These are phyloP conservation scores for Cladosporium colombiae DNA, from an alignment of 2,329 filamentous ascomycete species.

Conservation along the genomic window DNA sequence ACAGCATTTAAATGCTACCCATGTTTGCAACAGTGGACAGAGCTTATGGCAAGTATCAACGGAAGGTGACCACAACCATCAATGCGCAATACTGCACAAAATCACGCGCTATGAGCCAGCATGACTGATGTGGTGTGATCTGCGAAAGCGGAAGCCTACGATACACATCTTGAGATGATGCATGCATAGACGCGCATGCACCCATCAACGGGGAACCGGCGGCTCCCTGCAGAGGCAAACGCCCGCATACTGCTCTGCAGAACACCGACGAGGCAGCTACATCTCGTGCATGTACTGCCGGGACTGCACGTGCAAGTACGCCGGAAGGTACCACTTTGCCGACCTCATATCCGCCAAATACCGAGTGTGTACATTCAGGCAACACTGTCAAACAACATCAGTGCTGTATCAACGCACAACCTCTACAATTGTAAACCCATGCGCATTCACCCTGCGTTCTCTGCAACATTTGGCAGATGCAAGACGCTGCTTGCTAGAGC, in stretches of 20 bases:
- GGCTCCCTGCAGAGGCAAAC: neutral
- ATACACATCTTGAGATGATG: neutral
- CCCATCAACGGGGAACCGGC: neutral
- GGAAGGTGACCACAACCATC: neutral
- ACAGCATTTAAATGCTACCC: neutral
- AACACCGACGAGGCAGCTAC: neutral
- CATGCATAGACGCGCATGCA: neutral
- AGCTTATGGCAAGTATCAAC: neutral
- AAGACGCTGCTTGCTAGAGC: neutral
- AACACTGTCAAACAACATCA: neutral
- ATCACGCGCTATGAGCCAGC: neutral
- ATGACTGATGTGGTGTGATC: neutral
- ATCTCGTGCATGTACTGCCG: neutral
- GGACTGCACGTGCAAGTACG: neutral
- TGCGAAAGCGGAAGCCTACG: neutral
- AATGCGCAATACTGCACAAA: neutral
- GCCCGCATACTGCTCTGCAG: neutral
- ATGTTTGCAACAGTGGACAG: neutral
- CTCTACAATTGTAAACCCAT: neutral
- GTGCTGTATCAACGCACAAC: neutral
- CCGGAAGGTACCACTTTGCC: neutral
- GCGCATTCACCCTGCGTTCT: neutral
- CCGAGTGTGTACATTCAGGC: neutral
- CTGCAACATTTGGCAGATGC: neutral
- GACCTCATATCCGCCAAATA: neutral